Conservation (phyloP, 2,329 filamentous ascomycete genomes). For the Paraphaeosphaeria sporulosa region DNA sequence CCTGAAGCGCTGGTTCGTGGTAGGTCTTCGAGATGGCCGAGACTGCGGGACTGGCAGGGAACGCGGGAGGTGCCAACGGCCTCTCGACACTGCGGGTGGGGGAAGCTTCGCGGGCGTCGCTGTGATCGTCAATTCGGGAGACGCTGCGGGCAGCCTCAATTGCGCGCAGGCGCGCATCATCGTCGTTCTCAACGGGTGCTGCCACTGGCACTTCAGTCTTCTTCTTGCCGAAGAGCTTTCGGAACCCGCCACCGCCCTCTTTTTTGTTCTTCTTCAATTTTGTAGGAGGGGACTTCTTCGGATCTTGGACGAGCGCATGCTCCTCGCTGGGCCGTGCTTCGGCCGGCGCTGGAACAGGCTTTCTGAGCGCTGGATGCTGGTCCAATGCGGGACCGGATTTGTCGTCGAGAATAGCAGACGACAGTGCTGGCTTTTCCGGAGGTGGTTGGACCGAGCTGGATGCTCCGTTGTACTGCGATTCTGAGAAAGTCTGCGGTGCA, state of each 20-base stretch:
- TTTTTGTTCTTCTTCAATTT: constrained; percentile 52
- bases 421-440: constrained; percentile 29
- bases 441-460: constrained; percentile 47
- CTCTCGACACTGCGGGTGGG: constrained; percentile 31
- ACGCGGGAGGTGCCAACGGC: constrained; percentile 27
- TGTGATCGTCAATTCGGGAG: constrained; percentile 35
- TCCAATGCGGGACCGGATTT: constrained; percentile 38
- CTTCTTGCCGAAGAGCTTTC: constrained; percentile 51
- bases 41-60: constrained; percentile 34
- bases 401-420: constrained; percentile 29
- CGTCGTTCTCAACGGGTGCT: constrained; percentile 23
- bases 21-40: constrained; percentile 31
- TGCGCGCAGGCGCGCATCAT: constrained; percentile 28
- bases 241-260: constrained; percentile 46
- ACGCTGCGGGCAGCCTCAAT: constrained; percentile 32
- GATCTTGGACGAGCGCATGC: constrained; percentile 21
- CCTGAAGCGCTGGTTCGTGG: constrained; percentile 56
- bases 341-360: constrained; percentile 34
- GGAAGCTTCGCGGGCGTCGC: constrained; percentile 34
- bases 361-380: constrained; percentile 54
- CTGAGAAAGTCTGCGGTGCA: constrained; percentile 24
- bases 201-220: constrained; percentile 37
- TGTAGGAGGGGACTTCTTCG: constrained; percentile 42
- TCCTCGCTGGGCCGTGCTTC: constrained; percentile 33
- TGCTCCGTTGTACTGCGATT: constrained; percentile 28